Evolutionary conservation across 208 protist species (phyloP), one percentile per base, ranked within the genome.

Genomic region (Histomonas meleagridis): DNA sequence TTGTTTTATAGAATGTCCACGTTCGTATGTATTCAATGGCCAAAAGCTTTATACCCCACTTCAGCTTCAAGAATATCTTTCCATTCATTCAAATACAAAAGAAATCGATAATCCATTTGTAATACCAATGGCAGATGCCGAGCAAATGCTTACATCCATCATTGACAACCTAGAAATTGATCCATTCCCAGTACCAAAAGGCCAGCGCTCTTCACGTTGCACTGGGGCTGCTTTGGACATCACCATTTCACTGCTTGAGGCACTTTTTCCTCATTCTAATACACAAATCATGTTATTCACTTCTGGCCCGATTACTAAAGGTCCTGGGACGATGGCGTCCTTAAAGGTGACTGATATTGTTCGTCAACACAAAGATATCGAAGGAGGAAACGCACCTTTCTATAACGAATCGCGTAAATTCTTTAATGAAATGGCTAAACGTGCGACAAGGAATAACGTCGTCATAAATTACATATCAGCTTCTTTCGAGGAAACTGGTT

Each of bases 291-390:
- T 86, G 4, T 28, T 86, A 3, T 86, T 86, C 26, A 55, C 76
- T 38, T 32, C n/a, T 38, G 76, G 76, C 16, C 76, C 76, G 7
- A 57, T 86, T 28, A 91, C 55, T 2, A 0, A 26, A 5, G 92
- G 92, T 0, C 90, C 92, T n/a, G 90, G 86, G 0, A 48, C 91
- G 55, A 95, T 97, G 32, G 97, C 98, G 43, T 94, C 95, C 51
- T 95, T 96, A 14, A 96, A 97, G 51, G 93, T 97, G 16, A 95
- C 96, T 65, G 96, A 98, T 86, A 94, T 97, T 92, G 98, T 99
- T 79, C 96, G 98, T 57, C 96, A 95, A 40, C 97, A 99, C 93
- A 94, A 95, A 65, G 98, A 99, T 93, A 97, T 99, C 62, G 95
- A 97, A 81, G 95, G 91, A 55, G 93, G 79, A 0, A 91, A 90